Evolutionary conservation across 2,329 filamentous ascomycete genomes (phyloP).

Genomic region (Coleophoma crateriformis): DNA sequence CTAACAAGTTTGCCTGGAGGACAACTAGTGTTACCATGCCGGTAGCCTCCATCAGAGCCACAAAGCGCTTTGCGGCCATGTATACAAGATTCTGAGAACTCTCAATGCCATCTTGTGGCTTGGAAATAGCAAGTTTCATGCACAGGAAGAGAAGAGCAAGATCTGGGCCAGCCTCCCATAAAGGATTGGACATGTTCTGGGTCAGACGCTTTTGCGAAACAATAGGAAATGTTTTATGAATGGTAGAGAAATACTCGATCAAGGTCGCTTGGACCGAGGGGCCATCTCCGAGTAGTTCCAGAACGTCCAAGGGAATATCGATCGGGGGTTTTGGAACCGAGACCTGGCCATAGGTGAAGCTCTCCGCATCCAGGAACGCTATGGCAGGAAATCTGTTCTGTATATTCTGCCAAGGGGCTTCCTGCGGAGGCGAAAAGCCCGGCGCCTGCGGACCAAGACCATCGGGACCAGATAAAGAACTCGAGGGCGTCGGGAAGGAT

Average conservation of each 20-base stretch:
- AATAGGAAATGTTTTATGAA: constrained; percentile 43
- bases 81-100: constrained; percentile 34
- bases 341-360: constrained; percentile 32
- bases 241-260: constrained; percentile 35
- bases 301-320: constrained; percentile 26
- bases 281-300: constrained; percentile 32
- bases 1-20: constrained; percentile 39
- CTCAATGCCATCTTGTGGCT: constrained; percentile 28
- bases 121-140: constrained; percentile 40
- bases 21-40: constrained; percentile 36
- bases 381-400: constrained; percentile 34
- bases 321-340: constrained; percentile 32
- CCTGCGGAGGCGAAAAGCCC: constrained; percentile 15
- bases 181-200: constrained; percentile 31
- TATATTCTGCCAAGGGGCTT: constrained; percentile 16
- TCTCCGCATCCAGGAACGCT: constrained; percentile 36
- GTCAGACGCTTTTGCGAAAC: constrained; percentile 38
- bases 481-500: constrained; percentile 18
- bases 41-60: constrained; percentile 33
- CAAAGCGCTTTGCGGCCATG: constrained; percentile 35
- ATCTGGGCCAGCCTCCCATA: constrained; percentile 39
- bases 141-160: constrained; percentile 39
- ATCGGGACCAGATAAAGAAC: constrained; percentile 8
- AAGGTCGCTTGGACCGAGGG: constrained; percentile 31
- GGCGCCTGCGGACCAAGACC: constrained; percentile 10